Evolutionary conservation across 192 early-diverging fungal genomes (phyloP).

Genomic region (Coemansia sp.): DNA sequence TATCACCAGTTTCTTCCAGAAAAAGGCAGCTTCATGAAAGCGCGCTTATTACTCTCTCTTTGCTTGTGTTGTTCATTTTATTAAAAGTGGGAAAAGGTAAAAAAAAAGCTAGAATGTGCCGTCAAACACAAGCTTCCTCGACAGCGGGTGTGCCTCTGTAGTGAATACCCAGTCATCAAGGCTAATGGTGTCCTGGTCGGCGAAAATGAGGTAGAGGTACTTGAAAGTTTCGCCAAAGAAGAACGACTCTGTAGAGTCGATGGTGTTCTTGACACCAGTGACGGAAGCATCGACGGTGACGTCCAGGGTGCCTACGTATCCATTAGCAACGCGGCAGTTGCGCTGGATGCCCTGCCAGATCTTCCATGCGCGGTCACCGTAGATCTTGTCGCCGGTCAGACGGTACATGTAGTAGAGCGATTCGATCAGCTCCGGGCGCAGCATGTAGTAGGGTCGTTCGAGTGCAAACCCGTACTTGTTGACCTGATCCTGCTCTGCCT

Average conservation of each 20-base stretch:
- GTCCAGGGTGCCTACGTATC: constrained; percentile 60
- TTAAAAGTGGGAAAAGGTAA: constrained; percentile 3
- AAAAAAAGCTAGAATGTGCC: constrained; percentile 34
- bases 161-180: constrained; percentile 90
- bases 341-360: constrained; percentile 70
- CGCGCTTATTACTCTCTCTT: neutral
- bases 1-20: constrained; percentile 43
- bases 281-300: constrained; percentile 32
- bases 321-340: constrained; percentile 64
- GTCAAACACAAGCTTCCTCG: constrained; percentile 33
- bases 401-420: constrained; percentile 73
- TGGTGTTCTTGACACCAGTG: constrained; percentile 28
- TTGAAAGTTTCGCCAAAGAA: constrained; percentile 93
- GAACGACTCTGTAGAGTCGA: constrained; percentile 64
- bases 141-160: constrained; percentile 91
- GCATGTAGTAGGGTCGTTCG: constrained; percentile 58
- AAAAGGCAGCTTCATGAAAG: constrained; percentile 11
- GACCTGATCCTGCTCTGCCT: constrained; percentile 11
- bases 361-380: constrained; percentile 71
- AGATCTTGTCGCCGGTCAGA: constrained; percentile 63
- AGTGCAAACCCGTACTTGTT: constrained; percentile 33
- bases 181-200: constrained; percentile 62
- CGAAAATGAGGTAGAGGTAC: constrained; percentile 88
- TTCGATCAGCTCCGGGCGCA: constrained; percentile 79
- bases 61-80: neutral